Evolutionary conservation across 768 basidiomycete genomes (phyloP).

Genomic region (Kondoa subrosea): DNA sequence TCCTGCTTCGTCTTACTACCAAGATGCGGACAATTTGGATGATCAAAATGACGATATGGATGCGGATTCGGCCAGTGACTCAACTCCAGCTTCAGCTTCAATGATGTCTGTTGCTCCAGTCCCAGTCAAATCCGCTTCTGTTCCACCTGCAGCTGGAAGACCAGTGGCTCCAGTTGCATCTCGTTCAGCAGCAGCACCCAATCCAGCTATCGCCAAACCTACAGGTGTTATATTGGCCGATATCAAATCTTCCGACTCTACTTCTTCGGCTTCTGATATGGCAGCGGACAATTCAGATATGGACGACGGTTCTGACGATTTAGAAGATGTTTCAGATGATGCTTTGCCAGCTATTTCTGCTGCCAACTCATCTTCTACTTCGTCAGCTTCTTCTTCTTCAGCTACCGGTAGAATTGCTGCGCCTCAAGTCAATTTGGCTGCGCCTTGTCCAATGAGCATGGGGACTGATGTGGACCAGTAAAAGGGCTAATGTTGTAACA

Average conservation of each 20-base stretch:
- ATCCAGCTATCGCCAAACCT: not conserved
- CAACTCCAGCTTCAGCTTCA: not conserved
- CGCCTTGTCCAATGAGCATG: not conserved
- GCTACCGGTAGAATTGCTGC: not conserved
- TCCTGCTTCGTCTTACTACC: slow-evolving; percentile 20
- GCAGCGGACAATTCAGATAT: not conserved
- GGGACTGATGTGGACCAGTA: not conserved
- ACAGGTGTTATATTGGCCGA: not conserved
- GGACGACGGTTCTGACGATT: not conserved
- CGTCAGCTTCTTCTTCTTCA: not conserved
- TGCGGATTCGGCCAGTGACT: not conserved
- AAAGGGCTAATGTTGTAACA: too few species aligned
- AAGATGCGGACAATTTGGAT: not conserved
- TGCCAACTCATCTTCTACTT: not conserved
- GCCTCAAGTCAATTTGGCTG: not conserved
- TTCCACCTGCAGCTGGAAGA: not conserved
- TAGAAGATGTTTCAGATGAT: not conserved
- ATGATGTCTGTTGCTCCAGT: not conserved
- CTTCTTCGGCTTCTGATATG: not conserved
- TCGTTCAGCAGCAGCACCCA: not conserved
- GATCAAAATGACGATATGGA: not conserved
- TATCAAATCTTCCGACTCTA: not conserved
- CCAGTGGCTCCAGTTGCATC: not conserved
- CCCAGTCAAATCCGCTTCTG: not conserved
- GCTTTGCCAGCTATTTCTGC: not conserved